A percentile compares a stretch with the other conserved stretches of the same genome.
phyloP scores from a whole-genome alignment of 2,329 filamentous ascomycete genomes.

The Diaporthe sp. region DNA sequence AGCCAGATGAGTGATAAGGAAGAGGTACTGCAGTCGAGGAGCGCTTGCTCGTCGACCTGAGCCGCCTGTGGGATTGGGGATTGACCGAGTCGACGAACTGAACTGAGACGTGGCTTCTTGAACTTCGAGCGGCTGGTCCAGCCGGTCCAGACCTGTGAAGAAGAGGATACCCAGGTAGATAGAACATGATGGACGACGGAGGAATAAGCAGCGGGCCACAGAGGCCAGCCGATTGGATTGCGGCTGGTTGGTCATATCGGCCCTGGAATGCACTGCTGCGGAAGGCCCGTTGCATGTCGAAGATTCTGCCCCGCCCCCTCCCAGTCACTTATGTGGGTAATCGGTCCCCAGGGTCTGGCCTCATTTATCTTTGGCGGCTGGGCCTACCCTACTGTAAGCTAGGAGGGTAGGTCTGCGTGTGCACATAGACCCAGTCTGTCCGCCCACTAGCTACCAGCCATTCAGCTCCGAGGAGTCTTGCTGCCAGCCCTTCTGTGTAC shows the following conservation, averaged over 20 bases:
- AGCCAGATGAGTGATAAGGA: neutral
- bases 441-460: neutral
- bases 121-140: neutral
- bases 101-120: slow-evolving; percentile 20
- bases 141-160: neutral
- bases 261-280: neutral
- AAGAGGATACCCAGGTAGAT: neutral
- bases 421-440: neutral
- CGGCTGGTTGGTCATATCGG: neutral
- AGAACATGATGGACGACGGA: slow-evolving; percentile 18
- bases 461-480: neutral
- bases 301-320: neutral
- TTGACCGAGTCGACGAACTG: neutral
- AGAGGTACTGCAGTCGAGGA: neutral
- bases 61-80: neutral
- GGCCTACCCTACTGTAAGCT: too few species aligned
- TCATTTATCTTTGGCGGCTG: neutral
- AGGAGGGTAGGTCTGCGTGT: neutral
- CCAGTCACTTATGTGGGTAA: neutral
- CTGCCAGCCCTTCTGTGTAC: neutral
- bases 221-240: neutral
- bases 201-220: slow-evolving; percentile 11
- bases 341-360: neutral
- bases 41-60: neutral
- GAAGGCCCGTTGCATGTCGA: neutral